Percentiles rank a stretch among this genome's conserved stretches.
phyloP scores from a whole-genome alignment of 2,329 filamentous ascomycete species.

The Aspergillus aculeatinus region DNA sequence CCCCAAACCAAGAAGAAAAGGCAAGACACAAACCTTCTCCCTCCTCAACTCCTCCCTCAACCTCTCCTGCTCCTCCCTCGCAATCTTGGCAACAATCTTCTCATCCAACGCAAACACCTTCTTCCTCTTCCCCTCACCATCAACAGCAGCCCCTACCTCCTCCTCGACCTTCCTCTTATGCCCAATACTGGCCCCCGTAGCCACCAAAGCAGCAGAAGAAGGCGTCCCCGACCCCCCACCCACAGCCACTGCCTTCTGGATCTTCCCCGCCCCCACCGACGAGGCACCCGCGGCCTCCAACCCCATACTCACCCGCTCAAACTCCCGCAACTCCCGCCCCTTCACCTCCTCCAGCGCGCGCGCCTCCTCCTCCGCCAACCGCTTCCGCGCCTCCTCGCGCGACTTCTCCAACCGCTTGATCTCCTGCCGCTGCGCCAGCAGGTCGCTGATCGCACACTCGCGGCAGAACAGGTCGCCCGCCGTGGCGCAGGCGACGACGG shows the following conservation, averaged over 20 bases:
- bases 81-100: constrained; percentile 70
- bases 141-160: constrained; percentile 20
- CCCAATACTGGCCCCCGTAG: constrained; percentile 46
- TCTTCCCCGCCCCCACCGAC: too few relatives aligned
- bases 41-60: constrained; percentile 68
- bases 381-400: constrained; percentile 60
- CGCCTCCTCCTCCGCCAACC: constrained; percentile 60
- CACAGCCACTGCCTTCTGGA: too few relatives aligned
- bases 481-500: constrained; percentile 76
- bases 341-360: constrained; percentile 68
- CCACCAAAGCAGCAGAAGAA: too few relatives aligned
- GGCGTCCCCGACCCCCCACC: too few relatives aligned
- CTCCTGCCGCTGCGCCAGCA: constrained; percentile 88
- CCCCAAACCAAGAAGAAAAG: neutral
- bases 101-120: constrained; percentile 80
- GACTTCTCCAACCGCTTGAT: constrained; percentile 76
- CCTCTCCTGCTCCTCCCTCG: constrained; percentile 66
- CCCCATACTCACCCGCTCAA: constrained; percentile 81
- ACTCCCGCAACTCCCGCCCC: constrained; percentile 71
- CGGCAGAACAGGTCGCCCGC: constrained; percentile 91
- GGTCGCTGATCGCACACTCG: constrained; percentile 87
- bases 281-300: constrained; percentile 28
- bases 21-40: constrained; percentile 59
- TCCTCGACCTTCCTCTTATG: constrained; percentile 27
- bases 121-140: constrained; percentile 55